A percentile compares a stretch with the other conserved stretches of the same genome.
phyloP scores from a whole-genome alignment of 2,329 filamentous ascomycete genomes.

The Ophiostoma sp. region DNA sequence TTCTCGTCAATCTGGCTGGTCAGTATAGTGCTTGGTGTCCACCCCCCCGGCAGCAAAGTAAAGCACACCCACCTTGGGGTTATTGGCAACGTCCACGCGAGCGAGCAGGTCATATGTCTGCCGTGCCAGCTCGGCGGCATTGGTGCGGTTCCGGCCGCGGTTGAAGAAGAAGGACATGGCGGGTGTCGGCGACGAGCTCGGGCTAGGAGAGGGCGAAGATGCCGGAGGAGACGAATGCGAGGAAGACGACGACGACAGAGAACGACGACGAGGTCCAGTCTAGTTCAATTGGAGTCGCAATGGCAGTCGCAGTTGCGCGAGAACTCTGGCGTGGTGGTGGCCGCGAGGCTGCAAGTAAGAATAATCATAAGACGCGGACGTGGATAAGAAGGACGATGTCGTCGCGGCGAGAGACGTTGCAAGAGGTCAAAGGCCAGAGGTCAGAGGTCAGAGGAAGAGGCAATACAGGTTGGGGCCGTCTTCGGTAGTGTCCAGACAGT shows the following conservation, averaged over 20 bases:
- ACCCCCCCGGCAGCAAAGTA: neutral
- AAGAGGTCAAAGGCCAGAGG: neutral
- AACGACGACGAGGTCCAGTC: neutral
- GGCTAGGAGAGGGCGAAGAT: neutral
- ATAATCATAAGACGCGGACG: constrained; percentile 5
- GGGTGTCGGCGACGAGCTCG: neutral
- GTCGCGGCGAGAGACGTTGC: neutral
- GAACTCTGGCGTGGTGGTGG: neutral
- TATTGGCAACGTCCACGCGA: constrained; percentile 25
- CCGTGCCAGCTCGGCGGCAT: constrained; percentile 29
- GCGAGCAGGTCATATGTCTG: constrained; percentile 29
- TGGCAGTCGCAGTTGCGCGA: no score
- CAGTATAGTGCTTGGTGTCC: neutral
- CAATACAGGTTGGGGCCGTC: neutral
- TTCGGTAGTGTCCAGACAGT: neutral
- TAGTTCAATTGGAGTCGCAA: neutral
- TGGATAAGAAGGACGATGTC: neutral
- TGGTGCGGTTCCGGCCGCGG: constrained; percentile 29
- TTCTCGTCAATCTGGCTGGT: constrained; percentile 53
- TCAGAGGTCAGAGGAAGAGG: neutral
- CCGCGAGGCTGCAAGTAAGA: constrained; percentile 1
- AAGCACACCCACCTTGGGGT: constrained; percentile 21
- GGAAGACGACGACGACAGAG: neutral
- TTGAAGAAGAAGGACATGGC: constrained; percentile 31
- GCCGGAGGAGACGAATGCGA: neutral